Evolutionary conservation across 768 basidiomycete genomes (phyloP), one percentile per base, ranked within the genome.

Genomic region (Suillus subluteus): DNA sequence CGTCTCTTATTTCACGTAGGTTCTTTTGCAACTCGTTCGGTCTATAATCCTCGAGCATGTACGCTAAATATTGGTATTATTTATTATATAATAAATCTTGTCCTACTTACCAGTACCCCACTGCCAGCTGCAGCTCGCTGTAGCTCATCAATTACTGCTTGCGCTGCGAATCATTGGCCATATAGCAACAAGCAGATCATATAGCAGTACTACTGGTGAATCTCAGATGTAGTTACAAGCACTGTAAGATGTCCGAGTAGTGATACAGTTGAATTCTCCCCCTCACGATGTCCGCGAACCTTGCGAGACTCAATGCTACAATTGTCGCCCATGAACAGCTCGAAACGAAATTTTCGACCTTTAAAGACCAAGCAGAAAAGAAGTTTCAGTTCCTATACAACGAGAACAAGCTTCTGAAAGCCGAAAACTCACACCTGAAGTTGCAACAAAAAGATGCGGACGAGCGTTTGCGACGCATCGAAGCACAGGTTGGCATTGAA

Each of bases 211-310:
- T 48, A 48, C 9, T 48, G 21, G 46, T 48, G 46, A n/a, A 48
- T 48, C 46, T n/a, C 46, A 48, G n/a, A 48, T 48, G 46, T 48
- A 48, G 46, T n/a, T 48, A 48, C 46, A 48, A n/a, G 46, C 46
- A 48, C 46, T 48, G 46, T 48, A 48, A 9, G n/a, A 48, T 48
- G 46, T 48, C 46, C 9, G 2, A 48, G 46, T 48, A n/a, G n/a
- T 48, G 46, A 4, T 48, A 48, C n/a, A 48, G 46, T 48, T 48
- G 8, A 48, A 48, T 11, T 48, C 46, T 48, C 46, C 46, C 46
- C 46, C n/a, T 48, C 46, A 48, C 46, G 2, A 11, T 48, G 46
- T 48, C 46, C 21, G 9, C n/a, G n/a, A 48, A 48, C 21, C 21
- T 48, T 48, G 46, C 9, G n/a, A 48, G 46, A n/a, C 46, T 48